Evolutionary conservation across 345 rosid species (phyloP).

Genomic region (Hirschfeldia incana): DNA sequence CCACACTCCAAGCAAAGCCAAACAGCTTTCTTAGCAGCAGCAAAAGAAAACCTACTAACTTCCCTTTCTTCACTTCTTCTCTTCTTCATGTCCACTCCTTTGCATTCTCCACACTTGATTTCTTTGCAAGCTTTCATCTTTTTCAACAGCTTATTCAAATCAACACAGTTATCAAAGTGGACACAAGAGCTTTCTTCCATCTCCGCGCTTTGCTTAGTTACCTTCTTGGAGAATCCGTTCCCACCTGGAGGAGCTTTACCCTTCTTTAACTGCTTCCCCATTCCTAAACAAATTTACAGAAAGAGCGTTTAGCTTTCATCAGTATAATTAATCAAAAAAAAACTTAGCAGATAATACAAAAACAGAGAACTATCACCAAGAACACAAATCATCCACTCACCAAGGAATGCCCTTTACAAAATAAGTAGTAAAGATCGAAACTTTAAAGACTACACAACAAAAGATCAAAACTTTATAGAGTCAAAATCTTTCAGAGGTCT

Average conservation of each 20-base stretch:
- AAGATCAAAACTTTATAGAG: neutral
- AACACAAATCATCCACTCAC: neutral
- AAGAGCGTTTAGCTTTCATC: too few species aligned
- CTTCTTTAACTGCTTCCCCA: conserved; percentile 79
- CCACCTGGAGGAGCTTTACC: conserved; percentile 55
- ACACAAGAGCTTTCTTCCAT: conserved; percentile 51
- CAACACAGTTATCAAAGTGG: conserved; percentile 62
- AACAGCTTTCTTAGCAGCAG: conserved; percentile 49
- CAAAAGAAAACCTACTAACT: conserved; percentile 28
- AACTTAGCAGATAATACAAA: neutral
- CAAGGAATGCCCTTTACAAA: neutral
- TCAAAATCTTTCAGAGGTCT: neutral
- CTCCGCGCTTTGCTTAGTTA: conserved; percentile 33
- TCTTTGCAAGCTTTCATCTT: conserved; percentile 52
- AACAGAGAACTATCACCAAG: neutral
- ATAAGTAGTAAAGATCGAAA: neutral
- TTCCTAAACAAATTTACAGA: conserved; percentile 40
- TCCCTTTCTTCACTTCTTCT: neutral
- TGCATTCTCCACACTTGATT: conserved; percentile 70
- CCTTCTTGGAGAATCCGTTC: conserved; percentile 45
- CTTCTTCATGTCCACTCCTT: conserved; percentile 45
- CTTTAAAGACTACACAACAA: neutral
- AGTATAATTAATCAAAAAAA: neutral
- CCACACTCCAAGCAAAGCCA: conserved; percentile 97
- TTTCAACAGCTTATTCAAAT: conserved; percentile 52